A percentile compares a stretch with the other conserved stretches of the same genome.
Evolutionary conservation across 805 yeast genomes (phyloP).

Genomic region (Yarrowia sp.): DNA sequence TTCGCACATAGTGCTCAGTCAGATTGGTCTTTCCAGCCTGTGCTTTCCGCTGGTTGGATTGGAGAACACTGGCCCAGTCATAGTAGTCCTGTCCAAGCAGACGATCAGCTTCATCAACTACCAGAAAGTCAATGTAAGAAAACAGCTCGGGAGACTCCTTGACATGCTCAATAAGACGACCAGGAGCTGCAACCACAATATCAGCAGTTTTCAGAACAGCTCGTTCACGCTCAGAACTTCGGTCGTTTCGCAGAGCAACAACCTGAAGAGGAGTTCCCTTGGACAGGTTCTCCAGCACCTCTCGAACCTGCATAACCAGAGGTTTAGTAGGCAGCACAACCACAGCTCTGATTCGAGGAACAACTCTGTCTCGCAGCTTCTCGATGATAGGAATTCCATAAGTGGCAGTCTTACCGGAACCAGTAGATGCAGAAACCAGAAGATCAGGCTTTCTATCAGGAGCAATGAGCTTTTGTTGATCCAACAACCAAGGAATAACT

Average conservation of each 20-base stretch:
- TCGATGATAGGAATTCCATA: constrained; percentile 83
- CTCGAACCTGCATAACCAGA: constrained; percentile 74
- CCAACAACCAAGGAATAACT: constrained; percentile 58
- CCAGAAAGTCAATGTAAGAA: constrained; percentile 56
- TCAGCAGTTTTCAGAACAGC: constrained; percentile 45
- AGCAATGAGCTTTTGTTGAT: constrained; percentile 38
- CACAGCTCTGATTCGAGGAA: constrained; percentile 72
- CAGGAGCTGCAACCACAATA: constrained; percentile 64
- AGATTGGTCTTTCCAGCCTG: constrained; percentile 7
- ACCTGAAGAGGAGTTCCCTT: constrained; percentile 68
- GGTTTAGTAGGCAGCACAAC: constrained; percentile 89
- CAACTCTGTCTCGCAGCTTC: constrained; percentile 56
- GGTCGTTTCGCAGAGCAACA: constrained; percentile 54
- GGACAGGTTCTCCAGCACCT: constrained; percentile 57
- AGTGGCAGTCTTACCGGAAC: constrained; percentile 93
- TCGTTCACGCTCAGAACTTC: constrained; percentile 64
- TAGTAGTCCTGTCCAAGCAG: constrained; percentile 93
- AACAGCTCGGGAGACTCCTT: constrained; percentile 47
- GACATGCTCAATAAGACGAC: constrained; percentile 69
- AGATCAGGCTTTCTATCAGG: constrained; percentile 52
- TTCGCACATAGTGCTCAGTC: constrained; percentile 30
- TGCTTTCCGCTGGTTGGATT: constrained; percentile 28
- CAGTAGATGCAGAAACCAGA: constrained; percentile 90
- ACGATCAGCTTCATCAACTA: constrained; percentile 91
- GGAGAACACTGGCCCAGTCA: constrained; percentile 71